Evolutionary conservation across 495 filamentous ascomycete genomes (phyloP), one percentile per base, ranked within the genome.

Genomic region (Aspergillus nanangensis): DNA sequence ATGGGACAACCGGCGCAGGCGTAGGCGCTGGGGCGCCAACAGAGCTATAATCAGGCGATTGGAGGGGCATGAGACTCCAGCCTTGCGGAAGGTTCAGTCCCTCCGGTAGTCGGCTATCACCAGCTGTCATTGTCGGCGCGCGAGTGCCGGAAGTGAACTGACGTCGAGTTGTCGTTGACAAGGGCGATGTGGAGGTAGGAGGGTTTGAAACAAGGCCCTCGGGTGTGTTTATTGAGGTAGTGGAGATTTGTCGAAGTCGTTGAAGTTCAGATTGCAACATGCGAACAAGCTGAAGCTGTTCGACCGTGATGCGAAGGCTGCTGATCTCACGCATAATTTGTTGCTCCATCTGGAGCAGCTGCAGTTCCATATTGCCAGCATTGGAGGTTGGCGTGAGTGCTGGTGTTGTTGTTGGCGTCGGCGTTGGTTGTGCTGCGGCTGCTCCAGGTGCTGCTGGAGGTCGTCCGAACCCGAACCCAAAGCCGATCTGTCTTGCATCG

Each of bases 1-100:
- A n/a, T n/a, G n/a, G n/a, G n/a, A n/a, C n/a, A n/a, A n/a, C n/a
- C n/a, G n/a, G n/a, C n/a, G n/a, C n/a, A n/a, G n/a, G n/a, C n/a
- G n/a, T n/a, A n/a, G n/a, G n/a, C n/a, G n/a, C n/a, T n/a, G 14
- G 13, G 2, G 41, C 13, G 13, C 37, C 44, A 33, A 29, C 54
- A 4, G 41, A 17, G 5, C 51, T 41, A 11, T 38, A 49, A 9
- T 48, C 71, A 14, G 79, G 44, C 13, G 83, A 71, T 31, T 84
- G 76, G 9, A 90, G 71, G 41, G 86, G 86, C 24, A 86, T 65
- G 21, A 94, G 60, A 18, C 79, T 82, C 88, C 88, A 94, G 5
- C 88, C 88, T 32, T 76, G 70, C 2, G 88, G 88, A 22, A 94
- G 78, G 10, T 66, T 77, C 11, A 92, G 69, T 8, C 88, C 87